Base-by-base conservation (phyloP, 208 protist genomes). In the Leishmania turanica region DNA sequence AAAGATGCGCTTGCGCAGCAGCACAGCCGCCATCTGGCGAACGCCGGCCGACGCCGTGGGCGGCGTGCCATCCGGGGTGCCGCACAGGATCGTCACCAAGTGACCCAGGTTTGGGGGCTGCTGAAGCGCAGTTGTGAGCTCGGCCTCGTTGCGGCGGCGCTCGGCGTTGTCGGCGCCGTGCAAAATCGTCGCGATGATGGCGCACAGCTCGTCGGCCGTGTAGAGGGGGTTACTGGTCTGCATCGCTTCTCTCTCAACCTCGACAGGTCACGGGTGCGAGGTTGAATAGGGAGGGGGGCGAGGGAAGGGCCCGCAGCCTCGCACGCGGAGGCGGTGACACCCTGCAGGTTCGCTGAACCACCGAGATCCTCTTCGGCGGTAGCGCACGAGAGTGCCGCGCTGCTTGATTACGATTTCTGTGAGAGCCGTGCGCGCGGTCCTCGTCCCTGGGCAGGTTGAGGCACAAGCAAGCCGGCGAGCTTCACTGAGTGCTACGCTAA, bases 1-100 rank as follows among this genome's bases (percentile, higher is more conserved):
- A 49, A 91, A 90, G 42, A 97, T 77, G 62, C 91, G 90, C 80
- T 96, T 96, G 71, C 95, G 91, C 60, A 98, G 89, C 42, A 98
- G 85, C 34, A 98, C 92, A 5, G 91, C 89, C 2, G 92, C 92
- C 68, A 98, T 88, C 78, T 98, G 93, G 0, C 95, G 93, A 37
- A 91, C 92, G 15, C 93, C 95, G 1, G 82, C 76, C 1, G 87
- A 51, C n/a, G 77, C 76, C 5, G 83, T 69, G 54, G 82, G 65
- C 34, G 85, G 73, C 24, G 76, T 75, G 51, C 58, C 80, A 51
- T 79, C 82, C 6, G 49, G 40, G 2, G 56, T 53, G 37, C 78
- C 86, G 83, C 88, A 90, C 1, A 96, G 75, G 34, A 95, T 75
- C 34, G 78, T 80, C 51, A 94, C 87, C 45, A 97, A 78, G 54